These are phyloP conservation scores for Tothia fuscella DNA, from an alignment of 2,329 filamentous ascomycete species.

Conservation along the genomic window DNA sequence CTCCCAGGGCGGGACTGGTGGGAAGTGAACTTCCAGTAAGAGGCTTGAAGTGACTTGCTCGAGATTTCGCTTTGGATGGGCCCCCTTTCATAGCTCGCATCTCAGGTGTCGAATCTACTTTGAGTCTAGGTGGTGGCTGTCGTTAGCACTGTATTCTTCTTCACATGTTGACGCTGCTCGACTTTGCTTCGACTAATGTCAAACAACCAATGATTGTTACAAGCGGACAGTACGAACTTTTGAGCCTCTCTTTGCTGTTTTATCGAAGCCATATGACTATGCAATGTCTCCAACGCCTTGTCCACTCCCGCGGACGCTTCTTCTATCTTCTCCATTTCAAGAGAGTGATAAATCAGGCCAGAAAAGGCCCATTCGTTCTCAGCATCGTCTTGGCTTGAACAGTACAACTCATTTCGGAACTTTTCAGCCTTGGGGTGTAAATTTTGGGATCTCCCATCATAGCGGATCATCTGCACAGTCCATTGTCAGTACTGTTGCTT, in stretches of 20 bases:
- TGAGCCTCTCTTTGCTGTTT: conserved; percentile 50
- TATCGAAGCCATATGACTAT: conserved; percentile 46
- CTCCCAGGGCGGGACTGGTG: not conserved
- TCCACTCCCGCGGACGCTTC: conserved; percentile 45
- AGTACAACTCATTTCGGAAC: conserved; percentile 45
- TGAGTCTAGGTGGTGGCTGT: conserved; percentile 7
- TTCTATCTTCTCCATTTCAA: conserved; percentile 40
- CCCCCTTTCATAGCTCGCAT: conserved; percentile 1
- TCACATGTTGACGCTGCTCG: not conserved
- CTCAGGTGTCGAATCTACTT: conserved; percentile 7
- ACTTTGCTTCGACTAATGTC: not conserved
- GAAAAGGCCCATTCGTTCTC: conserved; percentile 39
- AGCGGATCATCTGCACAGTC: conserved; percentile 7
- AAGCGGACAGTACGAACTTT: conserved; percentile 33
- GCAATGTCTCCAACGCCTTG: conserved; percentile 45
- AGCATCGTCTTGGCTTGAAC: conserved; percentile 27
- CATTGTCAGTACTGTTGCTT: conserved; percentile 7
- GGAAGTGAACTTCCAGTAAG: conserved; percentile 4
- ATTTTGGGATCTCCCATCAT: conserved; percentile 6
- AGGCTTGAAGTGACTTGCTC: conserved; percentile 5
- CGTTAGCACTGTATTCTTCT: not conserved
- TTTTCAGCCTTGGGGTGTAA: conserved; percentile 25
- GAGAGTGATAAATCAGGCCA: conserved; percentile 44
- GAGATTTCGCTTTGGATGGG: conserved; percentile 3
- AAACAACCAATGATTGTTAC: conserved; percentile 7